A percentile compares a stretch with the other conserved stretches of the same genome.
Conservation (phyloP, 139 green algal species). For the Ettlia oleoabundans region DNA sequence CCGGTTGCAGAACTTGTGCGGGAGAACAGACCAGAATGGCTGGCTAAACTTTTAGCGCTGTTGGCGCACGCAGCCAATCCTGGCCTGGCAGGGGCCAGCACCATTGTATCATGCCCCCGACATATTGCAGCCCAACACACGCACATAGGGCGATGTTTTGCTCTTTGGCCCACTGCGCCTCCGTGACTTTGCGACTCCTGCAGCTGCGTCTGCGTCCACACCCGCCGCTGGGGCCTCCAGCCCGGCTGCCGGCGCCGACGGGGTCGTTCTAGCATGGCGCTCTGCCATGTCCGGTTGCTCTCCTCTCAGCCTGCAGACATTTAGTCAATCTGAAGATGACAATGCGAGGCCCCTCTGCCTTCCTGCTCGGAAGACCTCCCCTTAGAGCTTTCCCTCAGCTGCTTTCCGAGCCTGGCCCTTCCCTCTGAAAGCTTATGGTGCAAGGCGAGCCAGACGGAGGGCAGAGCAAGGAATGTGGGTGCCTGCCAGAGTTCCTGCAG, state of each 20-base stretch:
- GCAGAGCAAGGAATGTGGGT: too few relatives aligned
- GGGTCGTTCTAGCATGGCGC: not conserved
- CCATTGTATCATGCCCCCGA: too few relatives aligned
- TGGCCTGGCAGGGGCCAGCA: not conserved
- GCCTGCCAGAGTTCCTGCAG: too few relatives aligned
- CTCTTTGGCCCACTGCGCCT: slow-evolving; percentile 9
- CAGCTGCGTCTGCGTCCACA: not conserved
- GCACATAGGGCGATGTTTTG: slow-evolving; percentile 21
- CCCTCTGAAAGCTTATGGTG: too few relatives aligned
- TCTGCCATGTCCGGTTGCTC: not conserved
- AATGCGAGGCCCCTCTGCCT: not conserved
- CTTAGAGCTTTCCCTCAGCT: too few relatives aligned
- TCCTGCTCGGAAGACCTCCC: not conserved
- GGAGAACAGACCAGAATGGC: not conserved
- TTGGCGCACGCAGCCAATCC: too few relatives aligned
- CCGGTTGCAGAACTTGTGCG: not conserved
- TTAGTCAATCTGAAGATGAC: not conserved
- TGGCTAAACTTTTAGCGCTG: not conserved
- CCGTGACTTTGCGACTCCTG: not conserved
- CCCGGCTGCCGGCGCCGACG: not conserved
- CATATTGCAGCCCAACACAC: not conserved
- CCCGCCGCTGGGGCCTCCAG: not conserved
- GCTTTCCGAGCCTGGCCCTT: too few relatives aligned
- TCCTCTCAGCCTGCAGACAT: not conserved
- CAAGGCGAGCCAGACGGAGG: too few relatives aligned